A percentile compares a stretch with the other conserved stretches of the same genome.
These are phyloP conservation scores for Oldenlandia corymbosa DNA, from an alignment of 257 asterid genomes.

Conservation along the genomic window DNA sequence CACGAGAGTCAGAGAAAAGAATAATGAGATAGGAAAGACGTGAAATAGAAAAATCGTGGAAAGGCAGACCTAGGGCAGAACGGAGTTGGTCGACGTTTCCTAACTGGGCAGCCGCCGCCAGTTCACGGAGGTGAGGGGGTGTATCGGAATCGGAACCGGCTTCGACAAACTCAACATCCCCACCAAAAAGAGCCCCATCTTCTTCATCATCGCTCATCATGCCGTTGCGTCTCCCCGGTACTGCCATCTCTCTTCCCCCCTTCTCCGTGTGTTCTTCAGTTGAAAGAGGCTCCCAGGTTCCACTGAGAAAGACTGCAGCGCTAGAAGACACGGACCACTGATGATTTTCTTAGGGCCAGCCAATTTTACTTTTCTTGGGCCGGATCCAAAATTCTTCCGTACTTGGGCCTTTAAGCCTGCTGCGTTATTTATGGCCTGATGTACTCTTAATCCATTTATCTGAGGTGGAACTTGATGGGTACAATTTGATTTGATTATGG, in stretches of 20 bases:
- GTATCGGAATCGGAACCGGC: slow-evolving; percentile 40
- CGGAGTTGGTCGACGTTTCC: slow-evolving; percentile 70
- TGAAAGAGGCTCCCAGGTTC: too few relatives aligned
- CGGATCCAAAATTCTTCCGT: not conserved
- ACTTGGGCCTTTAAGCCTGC: not conserved
- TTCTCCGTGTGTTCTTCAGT: not conserved
- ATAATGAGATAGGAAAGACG: not conserved
- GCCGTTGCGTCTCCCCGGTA: slow-evolving; percentile 56
- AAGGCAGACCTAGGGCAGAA: slow-evolving; percentile 59
- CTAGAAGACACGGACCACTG: too few relatives aligned
- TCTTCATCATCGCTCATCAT: slow-evolving; percentile 48
- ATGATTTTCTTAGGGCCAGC: not conserved
- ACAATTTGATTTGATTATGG: too few relatives aligned
- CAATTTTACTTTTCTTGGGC: not conserved
- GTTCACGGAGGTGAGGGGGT: slow-evolving; percentile 74
- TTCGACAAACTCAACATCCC: slow-evolving; percentile 45
- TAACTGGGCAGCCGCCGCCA: slow-evolving; percentile 58
- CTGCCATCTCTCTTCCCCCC: slow-evolving; percentile 53
- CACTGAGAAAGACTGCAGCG: too few relatives aligned
- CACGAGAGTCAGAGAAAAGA: not conserved
- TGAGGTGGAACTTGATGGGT: too few relatives aligned
- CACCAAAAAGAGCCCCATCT: slow-evolving; percentile 52
- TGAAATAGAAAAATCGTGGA: not conserved
- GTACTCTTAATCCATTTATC: too few relatives aligned
- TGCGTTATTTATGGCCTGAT: not conserved